These are phyloP conservation scores for Helenozyma baotianmanensis DNA, from an alignment of 805 yeast genomes.

Conservation along the genomic window DNA sequence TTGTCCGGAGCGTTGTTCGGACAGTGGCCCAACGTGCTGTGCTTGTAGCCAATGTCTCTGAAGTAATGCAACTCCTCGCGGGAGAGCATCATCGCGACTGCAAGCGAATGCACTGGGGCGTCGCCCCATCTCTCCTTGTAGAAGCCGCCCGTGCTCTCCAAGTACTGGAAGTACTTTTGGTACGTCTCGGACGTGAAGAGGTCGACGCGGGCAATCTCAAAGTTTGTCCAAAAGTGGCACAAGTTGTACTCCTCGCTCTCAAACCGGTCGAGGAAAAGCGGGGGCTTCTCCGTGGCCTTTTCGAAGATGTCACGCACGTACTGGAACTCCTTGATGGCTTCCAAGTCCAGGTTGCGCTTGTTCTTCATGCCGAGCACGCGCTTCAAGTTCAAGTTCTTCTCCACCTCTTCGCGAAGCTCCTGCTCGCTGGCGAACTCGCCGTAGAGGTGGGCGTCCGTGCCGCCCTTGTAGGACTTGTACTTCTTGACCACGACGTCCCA, in stretches of 20 bases:
- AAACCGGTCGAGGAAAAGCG: constrained; percentile 49
- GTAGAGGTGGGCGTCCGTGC: constrained; percentile 18
- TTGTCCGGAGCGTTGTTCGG: constrained; percentile 50
- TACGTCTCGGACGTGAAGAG: constrained; percentile 65
- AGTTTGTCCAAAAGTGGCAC: constrained; percentile 91
- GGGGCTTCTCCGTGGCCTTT: constrained; percentile 27
- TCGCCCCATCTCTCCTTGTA: constrained; percentile 96
- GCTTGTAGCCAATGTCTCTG: constrained; percentile 87
- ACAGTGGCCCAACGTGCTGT: constrained; percentile 78
- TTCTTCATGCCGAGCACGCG: constrained; percentile 17
- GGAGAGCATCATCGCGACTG: constrained; percentile 70
- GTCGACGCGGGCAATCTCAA: constrained; percentile 83
- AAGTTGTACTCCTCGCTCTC: constrained; percentile 67
- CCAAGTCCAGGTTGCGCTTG: constrained; percentile 21
- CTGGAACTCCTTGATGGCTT: constrained; percentile 11
- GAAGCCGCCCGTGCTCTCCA: constrained; percentile 78
- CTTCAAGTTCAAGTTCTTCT: constrained; percentile 23
- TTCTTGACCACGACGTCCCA: constrained; percentile 63
- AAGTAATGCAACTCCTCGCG: constrained; percentile 79
- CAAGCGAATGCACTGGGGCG: constrained; percentile 90
- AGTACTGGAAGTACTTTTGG: constrained; percentile 57
- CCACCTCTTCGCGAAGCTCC: constrained; percentile 25
- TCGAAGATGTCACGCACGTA: constrained; percentile 35
- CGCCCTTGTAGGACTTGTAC: constrained; percentile 21
- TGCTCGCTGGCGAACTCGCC: constrained; percentile 15